Base-by-base conservation (phyloP, 805 yeast species). In the Pichia rugopelliculosa region DNA sequence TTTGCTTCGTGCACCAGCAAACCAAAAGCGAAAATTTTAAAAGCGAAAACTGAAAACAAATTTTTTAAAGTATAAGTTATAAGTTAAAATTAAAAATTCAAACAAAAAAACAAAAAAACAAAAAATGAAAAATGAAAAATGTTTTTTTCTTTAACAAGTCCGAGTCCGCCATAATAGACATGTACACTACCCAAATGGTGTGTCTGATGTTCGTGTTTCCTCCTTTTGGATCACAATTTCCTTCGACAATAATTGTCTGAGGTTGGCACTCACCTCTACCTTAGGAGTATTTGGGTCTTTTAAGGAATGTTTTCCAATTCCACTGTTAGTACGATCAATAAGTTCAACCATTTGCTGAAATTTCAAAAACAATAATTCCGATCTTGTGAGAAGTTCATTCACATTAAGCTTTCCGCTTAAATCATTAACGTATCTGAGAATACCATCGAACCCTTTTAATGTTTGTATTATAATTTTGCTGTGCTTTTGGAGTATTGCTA, bases 401-500 rank as follows among this genome's bases (percentile, higher is more conserved):
- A 89, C 68, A 48, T 87, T 81, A 69, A 88, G 71, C 3, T 81
- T 75, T 71, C 84, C 84, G 43, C 87, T 80, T 50, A 93, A 73
- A 58, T 91, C 97, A 66, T 93, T 93, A 79, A 91, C 85, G 62
- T 85, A 93, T 68, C 86, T 88, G 59, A 93, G 74, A 23, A 93
- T 90, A 62, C 91, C 96, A 61, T 93, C 98, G 67, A 93, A 91
- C 52, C 82, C 80, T 27, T 71, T 71, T 50, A 93, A 70, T 57
- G 87, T 84, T 37, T 81, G 77, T 52, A 82, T 79, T 26, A 91
- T 86, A 37, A 86, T 80, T 41, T 81, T 77, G 56, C 89, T 86
- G 64, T 90, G 82, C 57, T 87, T 88, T 59, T 91, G 95, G 42
- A 93, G 71, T n/a, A 93, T 82, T 0, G 96, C 93, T 55, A 91